A percentile compares a stretch with the other conserved stretches of the same genome.
phyloP scores from a whole-genome alignment of 2,329 filamentous ascomycete genomes.

The Aspergillus ochraceus region DNA sequence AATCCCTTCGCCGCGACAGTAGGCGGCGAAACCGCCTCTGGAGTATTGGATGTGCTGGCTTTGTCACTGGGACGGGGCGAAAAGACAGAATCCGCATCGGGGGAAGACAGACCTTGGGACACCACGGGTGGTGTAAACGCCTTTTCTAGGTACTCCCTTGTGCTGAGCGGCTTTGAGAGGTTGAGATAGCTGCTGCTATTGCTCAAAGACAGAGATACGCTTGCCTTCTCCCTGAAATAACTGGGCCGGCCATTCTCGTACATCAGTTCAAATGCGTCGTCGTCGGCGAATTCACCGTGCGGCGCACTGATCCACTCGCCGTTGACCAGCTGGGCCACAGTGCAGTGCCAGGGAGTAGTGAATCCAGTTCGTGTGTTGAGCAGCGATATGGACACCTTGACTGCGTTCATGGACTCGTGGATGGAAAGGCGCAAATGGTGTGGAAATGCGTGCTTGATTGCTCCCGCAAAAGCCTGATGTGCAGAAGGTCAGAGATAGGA shows the following conservation, averaged over 20 bases:
- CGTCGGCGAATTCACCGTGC: neutral
- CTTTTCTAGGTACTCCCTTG: too few species aligned
- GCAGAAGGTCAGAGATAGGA: neutral
- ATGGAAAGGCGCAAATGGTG: neutral
- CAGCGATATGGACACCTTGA: neutral
- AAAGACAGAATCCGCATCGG: too few species aligned
- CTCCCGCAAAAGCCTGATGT: slow-evolving; percentile 12
- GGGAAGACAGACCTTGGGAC: too few species aligned
- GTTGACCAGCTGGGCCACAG: neutral
- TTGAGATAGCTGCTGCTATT: too few species aligned
- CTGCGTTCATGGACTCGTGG: neutral
- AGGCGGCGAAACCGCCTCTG: too few species aligned
- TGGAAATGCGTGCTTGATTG: neutral
- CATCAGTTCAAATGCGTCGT: neutral
- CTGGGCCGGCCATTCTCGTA: neutral
- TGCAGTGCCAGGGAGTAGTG: neutral
- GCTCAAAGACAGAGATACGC: too few species aligned
- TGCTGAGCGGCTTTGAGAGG: too few species aligned
- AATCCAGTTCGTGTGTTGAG: neutral
- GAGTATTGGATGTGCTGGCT: too few species aligned
- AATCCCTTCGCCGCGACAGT: too few species aligned
- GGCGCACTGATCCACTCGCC: neutral
- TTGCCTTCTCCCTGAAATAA: neutral
- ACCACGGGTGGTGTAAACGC: too few species aligned
- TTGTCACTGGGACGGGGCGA: too few species aligned